These are phyloP conservation scores for Xylaria longipes DNA, from an alignment of 495 filamentous ascomycete genomes.

Conservation along the genomic window DNA sequence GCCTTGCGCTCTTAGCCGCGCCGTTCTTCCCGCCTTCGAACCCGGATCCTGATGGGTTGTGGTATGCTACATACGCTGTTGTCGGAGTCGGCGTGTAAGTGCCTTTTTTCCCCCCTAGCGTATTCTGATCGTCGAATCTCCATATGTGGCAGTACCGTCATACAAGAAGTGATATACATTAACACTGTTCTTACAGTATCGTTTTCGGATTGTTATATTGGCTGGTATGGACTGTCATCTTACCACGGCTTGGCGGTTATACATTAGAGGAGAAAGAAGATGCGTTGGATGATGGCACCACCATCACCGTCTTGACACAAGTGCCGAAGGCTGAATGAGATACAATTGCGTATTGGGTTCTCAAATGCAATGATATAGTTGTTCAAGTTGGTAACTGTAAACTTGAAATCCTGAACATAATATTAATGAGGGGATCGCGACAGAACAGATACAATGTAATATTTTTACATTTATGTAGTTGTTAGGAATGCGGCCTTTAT, in stretches of 20 bases:
- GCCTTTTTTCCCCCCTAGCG: not conserved
- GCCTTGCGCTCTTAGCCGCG: conserved; percentile 56
- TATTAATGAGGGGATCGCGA: not conserved
- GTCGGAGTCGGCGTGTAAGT: conserved; percentile 75
- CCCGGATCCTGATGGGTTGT: conserved; percentile 63
- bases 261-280: conserved; percentile 64
- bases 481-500: not conserved
- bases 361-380: not conserved
- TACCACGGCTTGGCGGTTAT: conserved; percentile 66
- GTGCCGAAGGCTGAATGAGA: conserved; percentile 39
- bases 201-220: conserved; percentile 70
- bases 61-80: conserved; percentile 75
- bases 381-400: not conserved
- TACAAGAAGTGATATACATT: not conserved
- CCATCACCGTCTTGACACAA: conserved; percentile 61
- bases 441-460: not conserved
- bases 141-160: not conserved
- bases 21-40: conserved; percentile 62
- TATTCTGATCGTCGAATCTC: not conserved
- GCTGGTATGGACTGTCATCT: conserved; percentile 70
- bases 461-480: not conserved
- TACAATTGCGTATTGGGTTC: not conserved
- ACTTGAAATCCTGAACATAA: not conserved
- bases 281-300: conserved; percentile 65
- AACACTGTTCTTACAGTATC: conserved; percentile 34